Base-by-base conservation (phyloP, 768 basidiomycete species). In the Cystobasidium ongulense region DNA sequence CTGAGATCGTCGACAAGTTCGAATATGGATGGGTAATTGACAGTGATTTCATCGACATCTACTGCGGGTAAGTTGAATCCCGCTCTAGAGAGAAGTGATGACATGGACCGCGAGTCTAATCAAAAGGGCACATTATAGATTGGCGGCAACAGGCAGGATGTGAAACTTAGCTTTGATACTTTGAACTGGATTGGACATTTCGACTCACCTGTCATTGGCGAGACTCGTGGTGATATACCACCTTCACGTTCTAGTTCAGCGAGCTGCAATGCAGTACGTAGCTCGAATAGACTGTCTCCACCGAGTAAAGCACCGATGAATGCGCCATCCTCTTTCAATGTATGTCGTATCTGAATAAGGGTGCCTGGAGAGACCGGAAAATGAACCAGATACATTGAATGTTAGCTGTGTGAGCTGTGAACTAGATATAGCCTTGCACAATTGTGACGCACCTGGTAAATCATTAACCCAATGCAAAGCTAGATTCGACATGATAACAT, bases 391-490 rank as follows among this genome's bases (percentile, higher is more conserved):
- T 46, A n/a, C 43, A 46, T 46, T 46, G 43, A 46, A 29, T 59
- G 33, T 59, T 35, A 59, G 57, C 57, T 54, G 29, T 54, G 53
- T 23, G n/a, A 7, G 11, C 21, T 61, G 65, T 57, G 38, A 71
- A 39, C 54, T 25, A 25, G 33, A 41, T 8, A 41, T 41, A 41
- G 39, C 39, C 7, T 10, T 54, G 53, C 21, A n/a, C 11, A n/a
- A 36, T 13, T 36, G 2, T 63, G n/a, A 41, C 10, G 2, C 1
- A 91, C 94, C 92, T 75, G 93, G 95, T 5, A 99, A 85, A 82
- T 99, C 96, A 77, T 98, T 98, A 15, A 96, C 87, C 96, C 96
- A 99, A 76, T 99, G 96, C 52, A 98, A 84, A 77, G 88, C 89
- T 1, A 96, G 85, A 80, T 91, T 94, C 15, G 92, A 94, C 29